Evolutionary conservation across 805 yeast species (phyloP).

Genomic region (Hanseniaspora occidentalis): DNA sequence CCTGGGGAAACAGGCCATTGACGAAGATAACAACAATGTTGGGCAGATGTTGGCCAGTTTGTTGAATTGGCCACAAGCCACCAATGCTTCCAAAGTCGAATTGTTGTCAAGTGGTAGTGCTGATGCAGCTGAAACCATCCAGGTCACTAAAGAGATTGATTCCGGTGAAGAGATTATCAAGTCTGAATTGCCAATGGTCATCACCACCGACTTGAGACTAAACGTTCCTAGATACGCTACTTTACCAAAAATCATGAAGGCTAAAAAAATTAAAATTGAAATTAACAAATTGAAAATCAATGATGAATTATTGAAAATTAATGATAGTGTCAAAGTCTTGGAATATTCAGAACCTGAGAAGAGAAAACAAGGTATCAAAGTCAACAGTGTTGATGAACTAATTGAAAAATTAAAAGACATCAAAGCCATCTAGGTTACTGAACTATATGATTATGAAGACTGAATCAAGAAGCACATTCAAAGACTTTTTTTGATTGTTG

Average conservation of each 20-base stretch:
- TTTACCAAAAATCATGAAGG: constrained; percentile 94
- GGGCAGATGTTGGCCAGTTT: constrained; percentile 95
- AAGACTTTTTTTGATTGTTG: no score
- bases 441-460: no score
- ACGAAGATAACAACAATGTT: constrained; percentile 88
- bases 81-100: constrained; percentile 80
- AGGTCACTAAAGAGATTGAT: constrained; percentile 85
- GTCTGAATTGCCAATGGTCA: constrained; percentile 69
- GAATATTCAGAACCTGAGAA: constrained; percentile 77
- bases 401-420: constrained; percentile 63
- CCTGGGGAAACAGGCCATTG: constrained; percentile 94
- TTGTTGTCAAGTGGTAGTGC: no score
- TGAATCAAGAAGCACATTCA: no score
- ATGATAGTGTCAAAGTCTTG: constrained; percentile 52
- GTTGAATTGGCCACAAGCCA: constrained; percentile 93
- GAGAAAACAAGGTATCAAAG: constrained; percentile 73
- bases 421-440: constrained; percentile 43
- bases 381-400: constrained; percentile 71
- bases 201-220: constrained; percentile 87
- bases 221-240: constrained; percentile 95
- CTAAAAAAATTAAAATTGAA: constrained; percentile 89
- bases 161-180: constrained; percentile 83
- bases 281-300: constrained; percentile 44
- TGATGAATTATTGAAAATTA: constrained; percentile 47
- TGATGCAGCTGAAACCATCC: constrained; percentile 34